Conservation (phyloP, 495 filamentous ascomycete genomes). For the Hypoxylon perforatum region DNA sequence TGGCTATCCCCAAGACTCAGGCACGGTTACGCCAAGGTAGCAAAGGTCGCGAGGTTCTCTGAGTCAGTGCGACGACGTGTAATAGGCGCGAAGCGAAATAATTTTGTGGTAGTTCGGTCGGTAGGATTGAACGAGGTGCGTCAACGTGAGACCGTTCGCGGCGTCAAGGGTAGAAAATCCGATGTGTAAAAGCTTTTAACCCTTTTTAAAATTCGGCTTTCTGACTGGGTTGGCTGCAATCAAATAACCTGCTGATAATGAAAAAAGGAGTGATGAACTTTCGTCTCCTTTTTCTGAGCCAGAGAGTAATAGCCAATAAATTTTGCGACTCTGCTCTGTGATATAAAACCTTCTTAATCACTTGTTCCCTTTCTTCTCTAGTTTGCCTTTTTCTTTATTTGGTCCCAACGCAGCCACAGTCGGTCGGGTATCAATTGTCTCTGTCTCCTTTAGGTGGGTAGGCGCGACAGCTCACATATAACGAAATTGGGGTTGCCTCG, state of each 20-base stretch:
- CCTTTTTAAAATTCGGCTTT: conserved; percentile 3
- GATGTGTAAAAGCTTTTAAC: conserved; percentile 27
- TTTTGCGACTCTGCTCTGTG: conserved; percentile 14
- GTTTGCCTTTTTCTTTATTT: conserved; percentile 35
- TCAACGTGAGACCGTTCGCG: conserved; percentile 47
- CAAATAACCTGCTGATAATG: neutral
- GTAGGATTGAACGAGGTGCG: conserved; percentile 32
- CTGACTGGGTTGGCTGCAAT: neutral
- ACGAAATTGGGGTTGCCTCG: conserved; percentile 5
- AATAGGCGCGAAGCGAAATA: conserved; percentile 33
- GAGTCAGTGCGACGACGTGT: conserved; percentile 46
- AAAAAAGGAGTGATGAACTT: conserved; percentile 9
- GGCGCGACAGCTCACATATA: conserved; percentile 12
- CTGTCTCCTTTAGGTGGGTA: conserved; percentile 20
- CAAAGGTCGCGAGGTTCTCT: conserved; percentile 39
- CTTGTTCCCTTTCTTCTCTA: conserved; percentile 31
- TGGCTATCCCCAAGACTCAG: conserved; percentile 44
- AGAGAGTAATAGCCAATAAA: conserved; percentile 18
- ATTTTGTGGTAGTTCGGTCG: conserved; percentile 25
- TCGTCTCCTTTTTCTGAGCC: conserved; percentile 16
- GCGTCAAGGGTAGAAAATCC: conserved; percentile 15
- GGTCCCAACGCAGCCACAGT: conserved; percentile 29
- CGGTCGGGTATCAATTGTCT: conserved; percentile 34
- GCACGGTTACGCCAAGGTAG: conserved; percentile 46
- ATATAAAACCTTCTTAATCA: conserved; percentile 19